Base-by-base conservation (phyloP, 164 flowering plant species). In the Aristolochia contorta region DNA sequence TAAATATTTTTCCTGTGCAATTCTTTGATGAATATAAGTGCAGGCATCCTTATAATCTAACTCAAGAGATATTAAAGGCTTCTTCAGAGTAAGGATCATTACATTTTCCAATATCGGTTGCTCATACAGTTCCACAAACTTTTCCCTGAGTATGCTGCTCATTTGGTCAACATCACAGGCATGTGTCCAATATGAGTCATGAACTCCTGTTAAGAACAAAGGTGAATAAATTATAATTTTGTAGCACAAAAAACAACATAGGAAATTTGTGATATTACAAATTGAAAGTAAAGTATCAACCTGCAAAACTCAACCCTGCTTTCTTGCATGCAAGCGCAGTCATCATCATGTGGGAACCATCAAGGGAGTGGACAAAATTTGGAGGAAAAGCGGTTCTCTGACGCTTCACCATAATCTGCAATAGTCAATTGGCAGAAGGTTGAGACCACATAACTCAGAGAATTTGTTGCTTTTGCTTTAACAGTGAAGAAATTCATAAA, bases 301-400 rank as follows among this genome's bases (percentile, higher is more conserved):
- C 99, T 84, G 99, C 99, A 80, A 94, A 94, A 66, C 74, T 79
- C 56, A 94, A 70, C 69, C 99, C 97, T 27, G 88, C 97, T 57
- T 67, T 78, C 69, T 78, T 88, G 84, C 97, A 88, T 57, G 99
- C 99, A 59, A 88, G 67, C n/a, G 99, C 97, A 66, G 97, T 94
- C 99, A 94, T 91, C 99, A 94, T 94, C 99, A 94, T 91, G 74
- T 94, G 99, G 27, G 96, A 86, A 47, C 99, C 88, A 79, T 94
- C 99, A 66, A 94, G 95, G 54, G 99, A 94, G 72, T 94, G 99
- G 46, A 94, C 91, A 76, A 91, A 94, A 73, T 94, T 94, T 56
- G 99, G 97, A 23, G 99, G 95, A 64, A 94, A 91, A 46, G 99
- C 99, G 45, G 99, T 81, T 57, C 80, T 81, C 72, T 94, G 99